phyloP scores from a whole-genome alignment of 257 asterid species.

The Primulina eburnea region DNA sequence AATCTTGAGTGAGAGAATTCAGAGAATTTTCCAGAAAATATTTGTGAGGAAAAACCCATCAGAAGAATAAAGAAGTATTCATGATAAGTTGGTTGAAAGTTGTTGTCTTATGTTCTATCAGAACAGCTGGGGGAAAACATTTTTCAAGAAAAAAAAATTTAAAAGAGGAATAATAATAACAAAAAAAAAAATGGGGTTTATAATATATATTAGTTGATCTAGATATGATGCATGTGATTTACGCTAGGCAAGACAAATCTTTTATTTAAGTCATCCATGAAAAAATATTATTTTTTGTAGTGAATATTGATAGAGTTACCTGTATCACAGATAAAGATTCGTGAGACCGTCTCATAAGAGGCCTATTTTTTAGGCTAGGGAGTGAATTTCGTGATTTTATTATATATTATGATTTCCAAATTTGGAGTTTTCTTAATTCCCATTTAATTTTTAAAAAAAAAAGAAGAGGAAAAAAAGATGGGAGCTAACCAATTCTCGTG shows the following conservation, averaged over 20 bases:
- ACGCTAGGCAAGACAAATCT: too few species aligned
- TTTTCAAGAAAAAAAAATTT: too few species aligned
- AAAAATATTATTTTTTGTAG: too few species aligned
- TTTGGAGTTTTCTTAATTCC: too few species aligned
- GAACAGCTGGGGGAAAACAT: neutral
- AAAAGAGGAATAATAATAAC: neutral
- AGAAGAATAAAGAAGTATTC: too few species aligned
- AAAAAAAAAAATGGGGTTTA: conserved; percentile 14
- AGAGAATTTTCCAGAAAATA: neutral
- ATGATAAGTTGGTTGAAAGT: neutral
- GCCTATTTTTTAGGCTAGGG: too few species aligned
- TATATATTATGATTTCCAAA: too few species aligned
- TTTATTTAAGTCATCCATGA: too few species aligned
- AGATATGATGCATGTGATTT: conserved; percentile 28
- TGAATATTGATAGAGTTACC: too few species aligned
- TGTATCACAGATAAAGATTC: too few species aligned
- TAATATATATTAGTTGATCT: conserved; percentile 3
- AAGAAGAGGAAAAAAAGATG: neutral
- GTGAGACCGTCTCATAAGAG: too few species aligned
- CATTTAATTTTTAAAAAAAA: too few species aligned
- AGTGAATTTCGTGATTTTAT: neutral
- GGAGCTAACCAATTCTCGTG: neutral
- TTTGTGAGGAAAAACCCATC: neutral
- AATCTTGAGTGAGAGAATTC: neutral
- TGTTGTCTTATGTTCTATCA: neutral